Evolutionary conservation across 768 basidiomycete species (phyloP).

Genomic region (Tylopilus plumbeoviolaceoides): DNA sequence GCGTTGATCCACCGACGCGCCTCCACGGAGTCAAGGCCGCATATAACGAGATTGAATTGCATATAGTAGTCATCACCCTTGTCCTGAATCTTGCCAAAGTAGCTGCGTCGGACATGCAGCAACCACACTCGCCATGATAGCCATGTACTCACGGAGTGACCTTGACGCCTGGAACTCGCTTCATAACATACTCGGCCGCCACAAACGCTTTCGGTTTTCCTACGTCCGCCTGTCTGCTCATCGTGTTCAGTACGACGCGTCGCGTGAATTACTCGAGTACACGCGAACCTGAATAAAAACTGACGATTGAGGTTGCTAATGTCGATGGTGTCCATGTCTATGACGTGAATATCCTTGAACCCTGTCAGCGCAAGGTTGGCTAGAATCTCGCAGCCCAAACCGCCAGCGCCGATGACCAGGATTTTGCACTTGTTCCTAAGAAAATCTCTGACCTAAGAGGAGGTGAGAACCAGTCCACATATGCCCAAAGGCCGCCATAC

Average conservation of each 20-base stretch:
- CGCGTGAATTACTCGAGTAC: neutral
- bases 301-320: constrained; percentile 98
- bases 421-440: constrained; percentile 83
- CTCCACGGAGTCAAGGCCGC: constrained; percentile 95
- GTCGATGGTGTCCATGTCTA: constrained; percentile 99
- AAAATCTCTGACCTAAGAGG: constrained; percentile 76
- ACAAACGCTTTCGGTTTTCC: constrained; percentile 91
- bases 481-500: constrained; percentile 39
- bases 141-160: constrained; percentile 80
- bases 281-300: constrained; percentile 85
- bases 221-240: constrained; percentile 75
- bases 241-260: neutral
- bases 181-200: constrained; percentile 97
- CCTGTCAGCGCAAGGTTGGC: constrained; percentile 94
- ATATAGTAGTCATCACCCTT: constrained; percentile 93
- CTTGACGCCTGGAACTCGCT: constrained; percentile 89
- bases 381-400: constrained; percentile 95
- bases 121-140: neutral
- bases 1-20: constrained; percentile 99
- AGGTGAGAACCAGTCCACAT: neutral
- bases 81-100: constrained; percentile 97
- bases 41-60: constrained; percentile 96
- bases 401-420: constrained; percentile 96
- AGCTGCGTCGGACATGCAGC: constrained; percentile 44
- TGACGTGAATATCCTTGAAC: constrained; percentile 98